These are phyloP conservation scores for Cladosporium sp. DNA, from an alignment of 2,329 filamentous ascomycete species.

Conservation along the genomic window DNA sequence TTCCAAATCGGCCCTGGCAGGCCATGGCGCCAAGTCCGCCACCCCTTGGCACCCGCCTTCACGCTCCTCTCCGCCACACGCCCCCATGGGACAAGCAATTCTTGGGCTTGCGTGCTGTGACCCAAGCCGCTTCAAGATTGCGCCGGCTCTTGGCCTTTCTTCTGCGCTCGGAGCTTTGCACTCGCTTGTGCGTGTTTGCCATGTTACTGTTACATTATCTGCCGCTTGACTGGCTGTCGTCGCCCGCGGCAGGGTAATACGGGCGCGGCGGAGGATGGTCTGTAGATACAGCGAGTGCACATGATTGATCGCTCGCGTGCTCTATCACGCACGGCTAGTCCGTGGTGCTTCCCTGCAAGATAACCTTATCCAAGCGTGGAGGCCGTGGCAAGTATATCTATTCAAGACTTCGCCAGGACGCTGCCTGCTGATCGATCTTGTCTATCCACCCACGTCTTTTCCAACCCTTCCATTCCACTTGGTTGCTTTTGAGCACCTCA, in stretches of 20 bases:
- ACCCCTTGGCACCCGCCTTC: constrained; percentile 6
- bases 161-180: not conserved
- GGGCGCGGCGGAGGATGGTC: constrained; percentile 13
- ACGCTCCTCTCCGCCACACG: constrained; percentile 10
- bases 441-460: not conserved
- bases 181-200: constrained; percentile 11
- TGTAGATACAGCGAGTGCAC: constrained; percentile 7
- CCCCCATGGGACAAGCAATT: constrained; percentile 13
- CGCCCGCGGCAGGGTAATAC: constrained; percentile 11
- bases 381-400: constrained; percentile 12
- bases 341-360: not conserved
- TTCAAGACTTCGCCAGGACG: constrained; percentile 1
- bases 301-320: constrained; percentile 19
- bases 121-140: constrained; percentile 19
- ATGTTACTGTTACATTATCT: constrained; percentile 18
- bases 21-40: constrained; percentile 6
- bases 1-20: constrained; percentile 9
- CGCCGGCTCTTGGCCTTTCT: constrained; percentile 6
- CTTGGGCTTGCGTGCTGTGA: constrained; percentile 14
- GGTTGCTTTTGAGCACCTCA: constrained; percentile 5
- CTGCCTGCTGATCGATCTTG: constrained; percentile 1
- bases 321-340: constrained; percentile 15
- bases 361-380: constrained; percentile 14
- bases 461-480: not conserved
- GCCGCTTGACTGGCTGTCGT: constrained; percentile 6